phyloP scores from a whole-genome alignment of 192 early-diverging fungal genomes.

The Podila epigama region DNA sequence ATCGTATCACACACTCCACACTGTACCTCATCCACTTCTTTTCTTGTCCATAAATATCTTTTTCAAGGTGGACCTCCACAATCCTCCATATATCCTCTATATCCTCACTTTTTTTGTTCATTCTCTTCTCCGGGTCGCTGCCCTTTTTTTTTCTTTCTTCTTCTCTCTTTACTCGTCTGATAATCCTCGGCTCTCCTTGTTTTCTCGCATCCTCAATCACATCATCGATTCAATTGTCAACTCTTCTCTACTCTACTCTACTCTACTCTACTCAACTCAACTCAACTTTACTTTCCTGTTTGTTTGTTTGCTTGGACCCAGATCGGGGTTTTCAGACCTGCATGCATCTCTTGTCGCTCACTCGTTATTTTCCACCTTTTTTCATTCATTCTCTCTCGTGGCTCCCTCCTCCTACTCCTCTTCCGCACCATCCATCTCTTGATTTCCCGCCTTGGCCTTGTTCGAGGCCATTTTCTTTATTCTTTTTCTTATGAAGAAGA shows the following conservation, averaged over 20 bases:
- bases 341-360: no score
- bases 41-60: no score
- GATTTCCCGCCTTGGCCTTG: no score
- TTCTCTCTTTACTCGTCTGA: background rate
- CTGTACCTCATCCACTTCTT: no score
- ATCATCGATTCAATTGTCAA: no score
- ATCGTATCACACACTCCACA: no score
- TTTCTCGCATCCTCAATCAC: background rate
- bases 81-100: background rate
- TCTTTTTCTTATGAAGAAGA: background rate
- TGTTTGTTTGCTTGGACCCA: no score
- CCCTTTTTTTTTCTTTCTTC: background rate
- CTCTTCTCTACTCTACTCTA: background rate
- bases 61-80: no score
- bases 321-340: no score
- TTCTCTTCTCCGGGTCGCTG: background rate
- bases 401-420: background rate
- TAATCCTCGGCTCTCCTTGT: background rate
- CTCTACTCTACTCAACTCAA: background rate
- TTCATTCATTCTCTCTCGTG: background rate
- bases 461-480: no score
- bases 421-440: background rate
- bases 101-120: background rate
- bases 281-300: no score
- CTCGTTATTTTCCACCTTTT: no score